A percentile compares a stretch with the other conserved stretches of the same genome.
Evolutionary conservation across 2,329 filamentous ascomycete genomes (phyloP).

Genomic region (Fusarium sp.): DNA sequence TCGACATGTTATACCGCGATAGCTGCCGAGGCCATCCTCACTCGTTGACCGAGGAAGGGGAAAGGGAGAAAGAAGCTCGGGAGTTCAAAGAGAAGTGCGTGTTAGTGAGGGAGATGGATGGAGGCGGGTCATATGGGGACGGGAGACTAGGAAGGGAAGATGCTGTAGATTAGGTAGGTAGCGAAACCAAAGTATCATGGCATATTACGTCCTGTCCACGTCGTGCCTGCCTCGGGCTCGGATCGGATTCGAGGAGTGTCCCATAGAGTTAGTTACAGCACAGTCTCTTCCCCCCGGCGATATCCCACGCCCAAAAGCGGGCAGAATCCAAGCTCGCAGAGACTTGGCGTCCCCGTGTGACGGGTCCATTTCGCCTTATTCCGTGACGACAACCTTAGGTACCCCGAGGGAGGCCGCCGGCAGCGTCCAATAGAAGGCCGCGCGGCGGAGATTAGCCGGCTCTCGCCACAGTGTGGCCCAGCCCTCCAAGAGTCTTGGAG

Average conservation of each 20-base stretch:
- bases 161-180: background rate
- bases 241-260: conserved; percentile 14
- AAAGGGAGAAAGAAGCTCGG: background rate
- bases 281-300: background rate
- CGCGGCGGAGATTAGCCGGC: background rate
- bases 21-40: conserved; percentile 24
- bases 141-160: conserved; percentile 1
- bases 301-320: conserved; percentile 2
- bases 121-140: background rate
- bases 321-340: conserved; percentile 23
- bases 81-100: background rate
- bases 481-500: background rate
- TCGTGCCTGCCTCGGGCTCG: conserved; percentile 26
- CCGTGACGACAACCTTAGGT: background rate
- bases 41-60: background rate
- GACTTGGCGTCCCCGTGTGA: conserved; percentile 27
- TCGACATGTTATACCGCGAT: conserved; percentile 42
- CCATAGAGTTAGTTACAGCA: background rate
- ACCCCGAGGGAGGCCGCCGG: conserved; percentile 9
- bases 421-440: conserved; percentile 1
- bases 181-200: conserved; percentile 22
- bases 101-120: conserved; percentile 1
- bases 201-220: conserved; percentile 33
- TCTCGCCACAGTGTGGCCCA: conserved; percentile 32
- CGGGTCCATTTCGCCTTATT: background rate